Evolutionary conservation across 2,329 filamentous ascomycete species (phyloP).

Genomic region (Colletotrichum shisoi): DNA sequence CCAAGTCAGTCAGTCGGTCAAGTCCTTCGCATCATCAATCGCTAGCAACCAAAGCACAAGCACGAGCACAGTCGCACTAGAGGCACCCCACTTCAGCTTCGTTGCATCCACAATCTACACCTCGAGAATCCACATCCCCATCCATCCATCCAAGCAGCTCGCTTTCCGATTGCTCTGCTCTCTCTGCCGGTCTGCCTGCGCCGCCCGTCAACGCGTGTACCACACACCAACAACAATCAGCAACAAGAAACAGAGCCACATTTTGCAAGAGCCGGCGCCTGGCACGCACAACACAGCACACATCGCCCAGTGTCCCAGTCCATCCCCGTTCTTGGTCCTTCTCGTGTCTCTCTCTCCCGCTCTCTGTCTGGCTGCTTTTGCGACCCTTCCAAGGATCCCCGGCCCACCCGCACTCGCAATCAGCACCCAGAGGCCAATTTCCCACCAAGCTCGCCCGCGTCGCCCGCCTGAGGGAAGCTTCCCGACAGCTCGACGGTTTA

Average conservation of each 20-base stretch:
- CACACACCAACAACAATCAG: slow-evolving; percentile 18
- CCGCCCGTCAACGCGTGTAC: slow-evolving; percentile 8
- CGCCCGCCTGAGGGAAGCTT: slow-evolving; percentile 33
- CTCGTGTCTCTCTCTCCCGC: slow-evolving; percentile 1
- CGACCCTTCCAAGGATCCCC: slow-evolving; percentile 19
- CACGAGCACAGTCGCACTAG: slow-evolving; percentile 4
- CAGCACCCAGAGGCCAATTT: slow-evolving; percentile 38
- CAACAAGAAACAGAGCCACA: slow-evolving; percentile 18
- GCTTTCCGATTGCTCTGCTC: slow-evolving; percentile 1
- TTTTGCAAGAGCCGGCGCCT: slow-evolving; percentile 2
- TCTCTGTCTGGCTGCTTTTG: slow-evolving; percentile 2
- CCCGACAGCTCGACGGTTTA: slow-evolving; percentile 30
- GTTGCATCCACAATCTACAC: slow-evolving; percentile 9
- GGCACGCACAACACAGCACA: slow-evolving; percentile 3
- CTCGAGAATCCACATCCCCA: neutral
- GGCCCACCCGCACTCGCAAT: slow-evolving; percentile 38
- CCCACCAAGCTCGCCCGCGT: slow-evolving; percentile 35
- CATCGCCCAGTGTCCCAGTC: slow-evolving; percentile 4
- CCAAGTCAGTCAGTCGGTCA: slow-evolving; percentile 31
- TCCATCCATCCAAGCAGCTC: slow-evolving; percentile 1
- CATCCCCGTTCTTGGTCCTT: neutral
- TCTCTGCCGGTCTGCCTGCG: slow-evolving; percentile 4
- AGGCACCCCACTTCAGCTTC: slow-evolving; percentile 14
- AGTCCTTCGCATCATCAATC: slow-evolving; percentile 33
- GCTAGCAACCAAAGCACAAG: slow-evolving; percentile 17